A percentile compares a stretch with the other conserved stretches of the same genome.
Evolutionary conservation across 306 rosid species (phyloP).

Genomic region (Rubus idaeus): DNA sequence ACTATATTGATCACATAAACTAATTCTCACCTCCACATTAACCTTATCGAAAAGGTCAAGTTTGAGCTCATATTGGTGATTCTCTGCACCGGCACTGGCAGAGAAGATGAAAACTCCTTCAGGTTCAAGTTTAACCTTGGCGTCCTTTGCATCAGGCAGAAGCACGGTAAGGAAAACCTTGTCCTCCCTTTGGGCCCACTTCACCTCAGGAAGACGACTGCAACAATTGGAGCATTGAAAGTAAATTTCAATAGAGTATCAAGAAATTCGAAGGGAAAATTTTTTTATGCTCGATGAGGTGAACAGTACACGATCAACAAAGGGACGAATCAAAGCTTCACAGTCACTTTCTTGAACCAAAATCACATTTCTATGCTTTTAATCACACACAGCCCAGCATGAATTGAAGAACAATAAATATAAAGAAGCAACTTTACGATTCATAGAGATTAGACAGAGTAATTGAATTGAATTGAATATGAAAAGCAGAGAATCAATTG

Average conservation of each 20-base stretch:
- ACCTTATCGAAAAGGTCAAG: conserved; percentile 91
- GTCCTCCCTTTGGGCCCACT: conserved; percentile 97
- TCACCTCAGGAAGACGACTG: conserved; percentile 97
- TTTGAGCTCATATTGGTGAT: conserved; percentile 63
- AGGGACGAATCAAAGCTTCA: neutral
- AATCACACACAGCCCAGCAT: neutral
- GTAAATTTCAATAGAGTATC: neutral
- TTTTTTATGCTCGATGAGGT: too few relatives aligned
- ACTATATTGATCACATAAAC: neutral
- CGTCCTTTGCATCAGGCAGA: conserved; percentile 78
- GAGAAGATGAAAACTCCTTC: conserved; percentile 72
- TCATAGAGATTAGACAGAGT: neutral
- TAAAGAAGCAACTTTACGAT: neutral
- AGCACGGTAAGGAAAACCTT: conserved; percentile 80
- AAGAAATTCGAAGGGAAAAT: too few relatives aligned
- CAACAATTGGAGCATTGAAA: conserved; percentile 3
- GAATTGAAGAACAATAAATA: neutral
- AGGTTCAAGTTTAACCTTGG: conserved; percentile 85
- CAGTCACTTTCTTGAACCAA: neutral
- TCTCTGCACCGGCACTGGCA: conserved; percentile 72
- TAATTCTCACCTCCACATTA: conserved; percentile 67
- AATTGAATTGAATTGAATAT: neutral
- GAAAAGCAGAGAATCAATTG: too few relatives aligned
- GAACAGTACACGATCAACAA: too few relatives aligned
- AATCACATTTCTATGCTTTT: neutral